Base-by-base conservation (phyloP, 2,329 filamentous ascomycete species). In the Claviceps sp. region DNA sequence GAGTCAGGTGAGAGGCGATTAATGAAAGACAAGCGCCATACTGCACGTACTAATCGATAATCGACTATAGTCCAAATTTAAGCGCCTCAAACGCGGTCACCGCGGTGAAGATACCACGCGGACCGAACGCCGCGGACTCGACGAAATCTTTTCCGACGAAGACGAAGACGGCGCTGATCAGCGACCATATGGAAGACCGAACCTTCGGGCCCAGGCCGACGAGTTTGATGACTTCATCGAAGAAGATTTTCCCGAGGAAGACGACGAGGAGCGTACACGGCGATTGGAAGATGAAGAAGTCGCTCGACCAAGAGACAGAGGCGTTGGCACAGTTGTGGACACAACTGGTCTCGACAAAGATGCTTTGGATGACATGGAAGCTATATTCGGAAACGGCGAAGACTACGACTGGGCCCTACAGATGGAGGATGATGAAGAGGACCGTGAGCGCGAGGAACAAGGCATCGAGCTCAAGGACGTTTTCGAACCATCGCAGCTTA, bases 211-310 rank as follows among this genome's bases (percentile, higher is more conserved):
- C 38, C 74, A 79, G 55, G 79, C 79, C 47, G 87, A 94, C 66
- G 89, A 95, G 62, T 88, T 95, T 66, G 89, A 89, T 55, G 90
- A 91, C 65, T 98, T 98, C 68, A 98, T 98, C 63, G 91, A 97
- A 65, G 89, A 96, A 61, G 93, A 97, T 61, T 90, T 89, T 55
- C 87, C 89, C 48, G 87, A 89, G 48, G 89, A 95, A 47, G 89
- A 95, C 58, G 89, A 94, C 56, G 84, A 86, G 55, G 87, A 88
- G 60, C 76, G 81, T 18, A 81, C 85, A 52, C 81, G 81, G 54
- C 81, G 89, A 59, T 79, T 84, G 56, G 90, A 95, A 65, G 90
- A 97, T 63, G 77, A 86, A 60, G 90, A 96, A 64, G 88, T 97
- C 55, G 88, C 89, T 52, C 81, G 89, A 41, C 88, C 90, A 0